phyloP scores from a whole-genome alignment of 1,284 basidiomycete genomes.

The Ustilago esculenta region DNA sequence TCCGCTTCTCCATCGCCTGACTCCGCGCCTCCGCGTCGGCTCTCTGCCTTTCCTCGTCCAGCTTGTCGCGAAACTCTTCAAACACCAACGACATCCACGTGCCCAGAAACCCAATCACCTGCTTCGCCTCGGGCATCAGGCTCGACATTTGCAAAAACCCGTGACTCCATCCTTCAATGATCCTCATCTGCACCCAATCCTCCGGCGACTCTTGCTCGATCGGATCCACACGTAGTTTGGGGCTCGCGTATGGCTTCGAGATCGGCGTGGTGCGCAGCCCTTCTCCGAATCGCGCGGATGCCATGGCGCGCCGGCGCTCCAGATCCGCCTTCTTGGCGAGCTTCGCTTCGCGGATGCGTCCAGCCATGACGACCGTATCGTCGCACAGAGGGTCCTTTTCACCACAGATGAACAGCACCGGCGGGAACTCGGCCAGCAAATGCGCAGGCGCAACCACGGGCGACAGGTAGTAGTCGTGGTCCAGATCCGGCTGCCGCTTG shows the following conservation, averaged over 20 bases:
- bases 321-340: constrained; percentile 75
- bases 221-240: constrained; percentile 68
- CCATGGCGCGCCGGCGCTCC: constrained; percentile 61
- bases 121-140: constrained; percentile 82
- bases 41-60: constrained; percentile 39
- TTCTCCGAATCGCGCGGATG: constrained; percentile 68
- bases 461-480: constrained; percentile 92
- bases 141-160: constrained; percentile 79
- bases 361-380: constrained; percentile 82
- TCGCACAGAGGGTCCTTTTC: constrained; percentile 93
- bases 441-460: constrained; percentile 86
- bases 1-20: too few species aligned
- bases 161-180: constrained; percentile 67
- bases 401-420: constrained; percentile 74
- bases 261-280: constrained; percentile 69
- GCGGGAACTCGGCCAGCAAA: constrained; percentile 90
- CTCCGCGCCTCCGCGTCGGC: constrained; percentile 17
- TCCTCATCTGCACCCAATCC: constrained; percentile 90
- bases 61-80: constrained; percentile 62
- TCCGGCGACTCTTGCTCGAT: constrained; percentile 79
- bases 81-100: constrained; percentile 90
- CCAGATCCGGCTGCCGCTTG: constrained; percentile 88
- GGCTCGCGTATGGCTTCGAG: constrained; percentile 58
- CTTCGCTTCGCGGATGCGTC: constrained; percentile 87
- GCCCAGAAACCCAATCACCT: constrained; percentile 86